A percentile compares a stretch with the other conserved stretches of the same genome.
These are phyloP conservation scores for Jacaranda mimosifolia DNA, from an alignment of 257 asterid genomes.

Conservation along the genomic window DNA sequence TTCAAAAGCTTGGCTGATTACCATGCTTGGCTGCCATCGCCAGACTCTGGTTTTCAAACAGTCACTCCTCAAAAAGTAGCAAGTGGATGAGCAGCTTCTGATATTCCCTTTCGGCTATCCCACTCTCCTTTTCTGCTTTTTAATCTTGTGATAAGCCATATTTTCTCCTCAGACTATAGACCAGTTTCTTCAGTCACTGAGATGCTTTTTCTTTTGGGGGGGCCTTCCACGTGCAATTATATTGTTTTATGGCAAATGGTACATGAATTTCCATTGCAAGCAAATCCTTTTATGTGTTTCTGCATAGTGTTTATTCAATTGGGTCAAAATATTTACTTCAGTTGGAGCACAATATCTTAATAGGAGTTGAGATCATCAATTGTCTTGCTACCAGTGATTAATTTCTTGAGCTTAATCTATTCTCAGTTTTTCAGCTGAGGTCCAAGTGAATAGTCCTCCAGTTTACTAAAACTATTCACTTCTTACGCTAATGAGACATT, in stretches of 20 bases:
- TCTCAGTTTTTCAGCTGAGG: not conserved
- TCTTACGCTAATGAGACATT: not conserved
- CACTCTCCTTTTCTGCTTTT: not conserved
- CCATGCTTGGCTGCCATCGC: not conserved
- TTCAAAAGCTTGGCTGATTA: not conserved
- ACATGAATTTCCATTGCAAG: not conserved
- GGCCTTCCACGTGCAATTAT: too few relatives aligned
- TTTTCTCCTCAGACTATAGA: not conserved
- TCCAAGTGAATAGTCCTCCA: not conserved
- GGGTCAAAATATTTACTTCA: not conserved
- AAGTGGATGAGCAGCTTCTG: not conserved
- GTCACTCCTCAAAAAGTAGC: not conserved
- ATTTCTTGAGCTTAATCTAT: not conserved
- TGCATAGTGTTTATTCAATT: not conserved
- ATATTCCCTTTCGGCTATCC: not conserved
- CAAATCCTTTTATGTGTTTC: not conserved
- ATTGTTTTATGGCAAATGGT: too few relatives aligned
- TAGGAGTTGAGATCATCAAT: slow-evolving; percentile 5
- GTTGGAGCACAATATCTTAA: not conserved
- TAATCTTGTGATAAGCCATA: not conserved
- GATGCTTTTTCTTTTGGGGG: too few relatives aligned
- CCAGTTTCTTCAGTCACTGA: not conserved
- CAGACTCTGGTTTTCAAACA: not conserved
- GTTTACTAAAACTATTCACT: not conserved
- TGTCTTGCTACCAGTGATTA: not conserved